These are phyloP conservation scores for Sarocladiaceae sp. DNA, from an alignment of 2,329 filamentous ascomycete species.

Conservation along the genomic window DNA sequence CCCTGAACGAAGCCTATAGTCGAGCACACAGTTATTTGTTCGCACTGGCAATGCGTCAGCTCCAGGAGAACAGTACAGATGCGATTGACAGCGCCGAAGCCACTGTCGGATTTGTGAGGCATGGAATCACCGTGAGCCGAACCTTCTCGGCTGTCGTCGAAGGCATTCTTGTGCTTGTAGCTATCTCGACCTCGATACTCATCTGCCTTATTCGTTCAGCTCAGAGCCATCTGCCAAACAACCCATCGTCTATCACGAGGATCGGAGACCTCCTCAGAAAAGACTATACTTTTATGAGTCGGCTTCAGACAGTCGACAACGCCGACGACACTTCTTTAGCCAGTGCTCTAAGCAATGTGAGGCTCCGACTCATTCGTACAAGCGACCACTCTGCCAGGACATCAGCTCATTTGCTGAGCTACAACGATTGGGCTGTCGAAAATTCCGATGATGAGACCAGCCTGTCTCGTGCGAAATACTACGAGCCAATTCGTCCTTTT, in stretches of 20 bases:
- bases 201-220: constrained; percentile 13
- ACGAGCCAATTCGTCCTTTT: constrained; percentile 20
- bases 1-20: constrained; percentile 16
- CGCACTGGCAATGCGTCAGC: constrained; percentile 16
- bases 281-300: constrained; percentile 8
- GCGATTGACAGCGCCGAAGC: constrained; percentile 6
- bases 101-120: constrained; percentile 12
- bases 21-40: constrained; percentile 27
- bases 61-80: constrained; percentile 17
- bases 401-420: not conserved
- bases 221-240: constrained; percentile 15
- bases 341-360: constrained; percentile 11
- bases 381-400: not conserved
- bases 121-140: constrained; percentile 29
- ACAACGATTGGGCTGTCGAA: not conserved
- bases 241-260: constrained; percentile 22
- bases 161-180: constrained; percentile 18
- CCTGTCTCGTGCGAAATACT: constrained; percentile 9
- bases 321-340: constrained; percentile 13
- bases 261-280: constrained; percentile 17
- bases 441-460: not conserved
- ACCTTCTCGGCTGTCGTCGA: constrained; percentile 25
- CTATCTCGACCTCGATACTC: constrained; percentile 13
- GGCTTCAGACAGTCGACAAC: constrained; percentile 14
- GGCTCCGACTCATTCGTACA: not conserved